Evolutionary conservation across 2,329 filamentous ascomycete genomes (phyloP), one percentile per base, ranked within the genome.

Genomic region (Colletotrichum kahawae): DNA sequence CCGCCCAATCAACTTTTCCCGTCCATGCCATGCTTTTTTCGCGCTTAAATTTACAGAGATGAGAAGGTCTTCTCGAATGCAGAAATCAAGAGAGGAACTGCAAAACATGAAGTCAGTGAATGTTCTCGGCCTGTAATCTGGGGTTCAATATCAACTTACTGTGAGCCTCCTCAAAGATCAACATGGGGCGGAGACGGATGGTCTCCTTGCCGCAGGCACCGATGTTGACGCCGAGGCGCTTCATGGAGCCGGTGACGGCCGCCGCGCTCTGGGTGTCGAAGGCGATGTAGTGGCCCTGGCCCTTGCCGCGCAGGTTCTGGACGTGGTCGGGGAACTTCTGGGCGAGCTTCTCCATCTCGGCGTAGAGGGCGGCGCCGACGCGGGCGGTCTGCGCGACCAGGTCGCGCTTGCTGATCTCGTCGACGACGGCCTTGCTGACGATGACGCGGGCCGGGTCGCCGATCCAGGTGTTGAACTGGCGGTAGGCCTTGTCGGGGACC

Each of bases 391-490:
- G 84, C 82, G 91, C 87, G 10, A 96, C 93, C 9, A 96, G 87
- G 78, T 93, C 89, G 43, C 93, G 87, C 67, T 92, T 88, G 78
- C 93, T 87, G 75, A 96, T 93, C 84, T 96, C 94, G 74, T 93
- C 85, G 81, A 95, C 91, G 83, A 96, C 95, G 78, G 92, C 92
- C 78, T 93, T 92, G 91, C 95, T 95, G 79, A 96, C 89, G 78
- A 96, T 87, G 18, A 93, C 93, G 76, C 93, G 92, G 48, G 93
- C 92, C 71, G 94, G 94, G 85, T 96, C 94, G 79, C 94, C 94
- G 88, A 96, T 95, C 94, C 94, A 96, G 71, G 94, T 95, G 87
- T 96, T 96, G 87, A 96, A 96, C 85, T 96, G 94, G 77, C 94
- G 91, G 87, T 95, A 96, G 34, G 94, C 92, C 87, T 95, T 94